Percentiles rank a stretch among this genome's conserved stretches.
These are phyloP conservation scores for Middelhovenomyces tepae DNA, from an alignment of 805 yeast genomes.

Conservation along the genomic window DNA sequence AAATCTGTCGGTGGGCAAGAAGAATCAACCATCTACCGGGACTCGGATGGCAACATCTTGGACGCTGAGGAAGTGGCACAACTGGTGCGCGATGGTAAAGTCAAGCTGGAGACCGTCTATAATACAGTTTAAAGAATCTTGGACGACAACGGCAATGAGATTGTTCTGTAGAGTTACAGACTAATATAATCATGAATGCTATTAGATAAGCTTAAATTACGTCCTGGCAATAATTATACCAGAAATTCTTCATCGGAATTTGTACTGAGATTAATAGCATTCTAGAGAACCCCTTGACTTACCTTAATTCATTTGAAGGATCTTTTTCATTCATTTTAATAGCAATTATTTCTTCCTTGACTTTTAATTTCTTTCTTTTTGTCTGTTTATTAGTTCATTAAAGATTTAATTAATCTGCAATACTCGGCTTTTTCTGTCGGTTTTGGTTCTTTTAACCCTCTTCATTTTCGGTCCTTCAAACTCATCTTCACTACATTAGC, in stretches of 20 bases:
- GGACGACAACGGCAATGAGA: conserved; percentile 13
- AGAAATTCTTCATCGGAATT: conserved; percentile 15
- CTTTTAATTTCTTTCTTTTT: no score
- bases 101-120: conserved; percentile 11
- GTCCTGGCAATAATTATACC: conserved; percentile 13
- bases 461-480: no score
- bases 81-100: conserved; percentile 11
- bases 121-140: conserved; percentile 5
- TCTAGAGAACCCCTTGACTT: neutral
- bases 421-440: no score
- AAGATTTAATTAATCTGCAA: no score
- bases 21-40: conserved; percentile 26
- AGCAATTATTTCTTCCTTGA: no score
- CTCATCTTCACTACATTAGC: no score
- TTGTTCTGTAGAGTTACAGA: conserved; percentile 16
- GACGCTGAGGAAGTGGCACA: conserved; percentile 16
- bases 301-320: conserved; percentile 4
- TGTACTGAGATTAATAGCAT: conserved; percentile 13
- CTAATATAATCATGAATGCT: conserved; percentile 17
- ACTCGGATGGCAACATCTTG: conserved; percentile 31
- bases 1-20: conserved; percentile 7
- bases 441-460: no score
- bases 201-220: conserved; percentile 19
- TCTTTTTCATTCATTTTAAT: no score
- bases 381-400: no score